Evolutionary conservation across 179 eudicot species (phyloP).

Genomic region (Camellia oleifera): DNA sequence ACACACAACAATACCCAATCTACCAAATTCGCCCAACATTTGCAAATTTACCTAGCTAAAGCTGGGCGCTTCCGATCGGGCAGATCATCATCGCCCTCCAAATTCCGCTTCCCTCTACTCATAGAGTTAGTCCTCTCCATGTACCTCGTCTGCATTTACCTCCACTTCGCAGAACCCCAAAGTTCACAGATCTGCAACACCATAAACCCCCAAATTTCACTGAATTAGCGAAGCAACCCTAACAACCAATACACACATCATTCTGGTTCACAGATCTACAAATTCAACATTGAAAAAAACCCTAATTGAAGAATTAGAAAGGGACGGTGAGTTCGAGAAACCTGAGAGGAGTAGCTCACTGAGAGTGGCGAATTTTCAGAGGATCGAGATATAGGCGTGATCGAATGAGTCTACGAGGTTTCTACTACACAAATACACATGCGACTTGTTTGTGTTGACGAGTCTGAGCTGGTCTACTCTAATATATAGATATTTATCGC

Average conservation of each 20-base stretch:
- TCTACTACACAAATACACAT: no score
- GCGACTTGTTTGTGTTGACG: no score
- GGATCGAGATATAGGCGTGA: no score
- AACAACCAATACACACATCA: constrained; percentile 5
- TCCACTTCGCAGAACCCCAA: constrained; percentile 22
- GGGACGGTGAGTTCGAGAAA: no score
- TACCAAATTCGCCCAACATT: background rate
- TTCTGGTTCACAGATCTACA: constrained; percentile 2
- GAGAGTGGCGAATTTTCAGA: no score
- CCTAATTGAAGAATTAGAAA: no score
- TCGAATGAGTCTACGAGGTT: no score
- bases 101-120: constrained; percentile 66
- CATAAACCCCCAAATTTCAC: constrained; percentile 17
- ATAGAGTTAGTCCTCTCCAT: constrained; percentile 79
- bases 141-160: constrained; percentile 65
- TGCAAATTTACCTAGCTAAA: constrained; percentile 61
- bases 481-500: no score
- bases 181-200: constrained; percentile 38
- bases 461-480: no score
- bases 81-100: constrained; percentile 71
- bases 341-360: no score
- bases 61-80: constrained; percentile 87
- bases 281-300: background rate
- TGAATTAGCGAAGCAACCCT: constrained; percentile 4
- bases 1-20: background rate